Evolutionary conservation across 768 basidiomycete genomes (phyloP), one percentile per base, ranked within the genome.

Genomic region (Tricholoma saponaceum): DNA sequence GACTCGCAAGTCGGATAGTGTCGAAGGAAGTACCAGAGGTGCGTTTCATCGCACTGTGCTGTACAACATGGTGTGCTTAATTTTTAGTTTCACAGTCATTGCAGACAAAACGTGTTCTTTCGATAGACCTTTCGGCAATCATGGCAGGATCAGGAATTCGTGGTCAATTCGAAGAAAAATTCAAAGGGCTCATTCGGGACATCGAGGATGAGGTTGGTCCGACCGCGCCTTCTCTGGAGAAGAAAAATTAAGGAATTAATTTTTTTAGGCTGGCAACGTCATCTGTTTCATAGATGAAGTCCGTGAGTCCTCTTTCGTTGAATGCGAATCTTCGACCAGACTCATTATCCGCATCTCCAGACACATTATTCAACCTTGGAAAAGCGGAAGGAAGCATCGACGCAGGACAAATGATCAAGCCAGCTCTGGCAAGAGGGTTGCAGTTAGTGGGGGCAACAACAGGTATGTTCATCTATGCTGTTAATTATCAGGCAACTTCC

Each of bases 221-320:
- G 68, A 68, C 62, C 41, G 65, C 70, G 50, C 58, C 63, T 33
- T 22, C 13, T 59, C n/a, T 20, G 26, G 16, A 28, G 43, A 44
- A 44, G 22, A 16, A n/a, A 26, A n/a, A 25, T 10, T 16, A 22
- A 46, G 0, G 26, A 68, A 52, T 61, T 56, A 20, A 16, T 23
- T 54, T 22, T 59, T 18, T 51, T 84, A 84, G 79, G 81, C 3
- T n/a, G 86, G 89, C 18, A 84, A 88, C 44, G 86, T 93, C 7
- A 95, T 95, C 35, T 93, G 90, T 66, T 96, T 96, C 72, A 95
- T 96, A 54, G 94, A 95, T 63, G 93, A 96, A 83, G 86, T 96
- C 53, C 94, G 89, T 91, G 64, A 74, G 90, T 85, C 32, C 44
- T 5, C 9, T 18, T 49, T 3, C 18, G 13, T 16, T 49, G 30